Conservation (phyloP, 495 filamentous ascomycete species). For the Hypomontagnella monticulosa region DNA sequence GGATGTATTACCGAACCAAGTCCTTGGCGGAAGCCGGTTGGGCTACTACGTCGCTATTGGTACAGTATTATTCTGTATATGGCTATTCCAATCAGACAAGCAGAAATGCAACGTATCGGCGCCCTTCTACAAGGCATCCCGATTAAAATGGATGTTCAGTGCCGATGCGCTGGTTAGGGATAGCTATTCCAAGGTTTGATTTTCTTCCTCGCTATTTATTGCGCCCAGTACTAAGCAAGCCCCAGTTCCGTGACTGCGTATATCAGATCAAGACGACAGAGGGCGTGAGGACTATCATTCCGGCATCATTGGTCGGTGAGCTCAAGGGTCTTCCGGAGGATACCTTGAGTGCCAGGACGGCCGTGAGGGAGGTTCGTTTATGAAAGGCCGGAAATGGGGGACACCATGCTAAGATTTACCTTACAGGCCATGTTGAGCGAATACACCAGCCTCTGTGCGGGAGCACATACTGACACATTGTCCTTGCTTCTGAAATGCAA, state of each 20-base stretch:
- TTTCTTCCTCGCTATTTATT: background rate
- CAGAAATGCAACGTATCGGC: slow-evolving; percentile 36
- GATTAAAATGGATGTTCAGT: slow-evolving; percentile 51
- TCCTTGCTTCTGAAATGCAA: slow-evolving; percentile 45
- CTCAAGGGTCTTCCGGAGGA: slow-evolving; percentile 53
- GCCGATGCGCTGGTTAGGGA: slow-evolving; percentile 47
- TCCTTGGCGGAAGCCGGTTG: slow-evolving; percentile 32
- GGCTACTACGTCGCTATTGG: slow-evolving; percentile 46
- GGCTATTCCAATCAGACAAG: slow-evolving; percentile 39
- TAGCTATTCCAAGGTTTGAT: slow-evolving; percentile 48
- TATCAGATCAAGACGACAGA: slow-evolving; percentile 54
- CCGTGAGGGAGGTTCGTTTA: slow-evolving; percentile 46
- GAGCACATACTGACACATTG: slow-evolving; percentile 44
- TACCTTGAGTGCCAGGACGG: slow-evolving; percentile 49
- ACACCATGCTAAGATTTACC: background rate
- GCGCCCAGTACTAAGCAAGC: slow-evolving; percentile 12
- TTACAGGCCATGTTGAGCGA: slow-evolving; percentile 50
- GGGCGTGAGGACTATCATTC: slow-evolving; percentile 49
- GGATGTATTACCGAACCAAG: slow-evolving; percentile 28
- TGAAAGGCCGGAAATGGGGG: background rate
- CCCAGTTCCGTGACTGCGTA: slow-evolving; percentile 48
- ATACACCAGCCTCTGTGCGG: slow-evolving; percentile 48
- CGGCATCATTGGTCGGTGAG: slow-evolving; percentile 48
- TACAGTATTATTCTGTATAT: slow-evolving; percentile 38
- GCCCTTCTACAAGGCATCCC: slow-evolving; percentile 47